Base-by-base conservation (phyloP, 352 stramenopile species). In the Globisporangium emineosum region DNA sequence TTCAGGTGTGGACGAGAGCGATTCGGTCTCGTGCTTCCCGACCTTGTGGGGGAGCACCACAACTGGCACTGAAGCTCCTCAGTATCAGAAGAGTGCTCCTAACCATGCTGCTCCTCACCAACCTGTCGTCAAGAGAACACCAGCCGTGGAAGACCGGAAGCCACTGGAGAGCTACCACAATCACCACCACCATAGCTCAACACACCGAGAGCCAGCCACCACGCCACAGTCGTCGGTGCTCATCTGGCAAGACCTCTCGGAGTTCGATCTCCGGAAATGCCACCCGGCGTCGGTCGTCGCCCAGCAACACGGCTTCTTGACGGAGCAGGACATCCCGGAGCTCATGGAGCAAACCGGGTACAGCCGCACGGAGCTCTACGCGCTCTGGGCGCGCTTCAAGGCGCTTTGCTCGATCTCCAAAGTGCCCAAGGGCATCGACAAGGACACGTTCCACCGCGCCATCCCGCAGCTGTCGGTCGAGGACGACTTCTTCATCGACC, bases 401-500 rank as follows among this genome's bases (percentile, higher is more conserved):
- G 84, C 84, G 25, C 68, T 93, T 9, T 85, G 76, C 30, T 85
- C 82, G 33, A 77, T 93, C 59, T 71, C 78, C 2, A 72, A 67
- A 10, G 73, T 61, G 10, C 66, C 81, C 10, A 60, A 67, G 9
- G 83, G 83, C 9, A 70, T 88, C 23, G 83, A 93, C 62, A 85
- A 85, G 37, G 72, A 89, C 17, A 90, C 81, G 10, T 86, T 93
- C 40, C 73, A 79, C 17, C 78, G 78, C 30, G 78, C 78, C 2
- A 68, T 93, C 2, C 81, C 83, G 2, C 71, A 89, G 57, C 67
- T 93, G 10, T 82, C 68, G 0, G 69, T 83, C 12, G 83, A 93
- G 66, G 83, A 93, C 42, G 62, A 84, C n/a, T 75, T 88, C 64
- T 93, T 93, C 60, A 75, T 91, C 10, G 79, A 92, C 57, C 76